phyloP scores from a whole-genome alignment of 225 moss, liverwort and hornwort genomes.

The Lunularia cruciata region DNA sequence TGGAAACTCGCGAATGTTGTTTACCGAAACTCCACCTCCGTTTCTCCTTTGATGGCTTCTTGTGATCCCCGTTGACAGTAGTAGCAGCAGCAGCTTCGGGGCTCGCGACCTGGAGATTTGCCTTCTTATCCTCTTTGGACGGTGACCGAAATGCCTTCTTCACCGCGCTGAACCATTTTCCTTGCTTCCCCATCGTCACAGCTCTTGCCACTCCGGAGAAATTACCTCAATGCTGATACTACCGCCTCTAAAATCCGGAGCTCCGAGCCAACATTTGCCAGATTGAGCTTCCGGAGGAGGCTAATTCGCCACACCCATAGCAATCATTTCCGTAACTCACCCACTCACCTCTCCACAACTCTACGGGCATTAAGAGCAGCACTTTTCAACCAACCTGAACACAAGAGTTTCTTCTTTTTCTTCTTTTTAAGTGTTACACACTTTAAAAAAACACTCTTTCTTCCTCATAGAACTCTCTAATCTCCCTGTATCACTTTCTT shows the following conservation, averaged over 20 bases:
- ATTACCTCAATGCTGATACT: too few species aligned
- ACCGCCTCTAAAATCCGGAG: too few species aligned
- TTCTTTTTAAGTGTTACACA: too few species aligned
- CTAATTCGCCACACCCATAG: background rate
- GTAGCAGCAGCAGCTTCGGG: conserved; percentile 11
- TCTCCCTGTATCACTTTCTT: too few species aligned
- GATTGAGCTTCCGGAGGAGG: too few species aligned
- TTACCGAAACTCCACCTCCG: conserved; percentile 94
- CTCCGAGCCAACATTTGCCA: too few species aligned
- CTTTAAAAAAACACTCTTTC: too few species aligned
- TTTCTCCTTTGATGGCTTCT: conserved; percentile 61
- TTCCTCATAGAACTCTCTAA: too few species aligned
- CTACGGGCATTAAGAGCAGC: too few species aligned
- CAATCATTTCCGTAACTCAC: background rate
- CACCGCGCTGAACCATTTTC: conserved; percentile 87
- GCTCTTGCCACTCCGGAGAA: conserved; percentile 4
- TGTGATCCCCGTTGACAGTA: conserved; percentile 37
- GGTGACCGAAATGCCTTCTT: conserved; percentile 95
- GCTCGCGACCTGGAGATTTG: conserved; percentile 44
- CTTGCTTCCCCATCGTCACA: conserved; percentile 81
- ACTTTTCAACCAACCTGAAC: too few species aligned
- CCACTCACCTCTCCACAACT: background rate
- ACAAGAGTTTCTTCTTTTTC: too few species aligned
- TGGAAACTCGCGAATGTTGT: conserved; percentile 48
- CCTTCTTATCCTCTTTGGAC: conserved; percentile 50